These are phyloP conservation scores for Lipomyces sp. DNA, from an alignment of 805 yeast genomes.

Conservation along the genomic window DNA sequence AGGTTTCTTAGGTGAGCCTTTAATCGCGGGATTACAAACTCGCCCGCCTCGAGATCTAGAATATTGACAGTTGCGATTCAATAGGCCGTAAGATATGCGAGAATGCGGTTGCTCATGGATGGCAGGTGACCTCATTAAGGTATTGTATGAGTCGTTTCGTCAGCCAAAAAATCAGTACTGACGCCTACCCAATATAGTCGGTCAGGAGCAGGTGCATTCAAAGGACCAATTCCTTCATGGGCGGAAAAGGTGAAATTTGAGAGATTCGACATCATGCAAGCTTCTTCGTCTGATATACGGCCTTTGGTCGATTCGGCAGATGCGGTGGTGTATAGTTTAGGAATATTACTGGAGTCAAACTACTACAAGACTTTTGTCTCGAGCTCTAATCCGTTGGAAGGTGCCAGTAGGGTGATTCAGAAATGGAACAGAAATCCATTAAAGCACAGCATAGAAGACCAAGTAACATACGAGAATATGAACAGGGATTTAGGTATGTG, in stretches of 20 bases:
- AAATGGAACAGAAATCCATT: constrained; percentile 33
- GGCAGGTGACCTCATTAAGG: constrained; percentile 35
- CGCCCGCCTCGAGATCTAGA: background rate
- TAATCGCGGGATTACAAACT: background rate
- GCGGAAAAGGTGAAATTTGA: constrained; percentile 24
- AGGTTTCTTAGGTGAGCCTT: constrained; percentile 26
- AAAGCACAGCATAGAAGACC: constrained; percentile 27
- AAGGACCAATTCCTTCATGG: constrained; percentile 17
- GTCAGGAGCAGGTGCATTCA: constrained; percentile 21
- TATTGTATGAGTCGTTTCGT: background rate
- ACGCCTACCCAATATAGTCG: constrained; percentile 16
- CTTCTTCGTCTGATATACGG: constrained; percentile 18
- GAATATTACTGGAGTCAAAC: constrained; percentile 30
- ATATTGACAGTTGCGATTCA: background rate
- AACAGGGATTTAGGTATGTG: constrained; percentile 31
- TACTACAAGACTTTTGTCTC: constrained; percentile 31
- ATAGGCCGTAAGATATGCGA: constrained; percentile 33
- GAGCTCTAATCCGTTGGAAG: constrained; percentile 23
- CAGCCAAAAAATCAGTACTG: background rate
- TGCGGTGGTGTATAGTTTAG: constrained; percentile 32
- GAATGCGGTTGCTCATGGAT: constrained; percentile 33
- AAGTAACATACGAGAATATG: constrained; percentile 26
- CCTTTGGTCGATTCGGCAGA: constrained; percentile 20
- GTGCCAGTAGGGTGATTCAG: constrained; percentile 18
- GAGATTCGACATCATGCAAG: constrained; percentile 17